A percentile compares a stretch with the other conserved stretches of the same genome.
Evolutionary conservation across 2,329 filamentous ascomycete species (phyloP).

Genomic region (Aspergillus piperis): DNA sequence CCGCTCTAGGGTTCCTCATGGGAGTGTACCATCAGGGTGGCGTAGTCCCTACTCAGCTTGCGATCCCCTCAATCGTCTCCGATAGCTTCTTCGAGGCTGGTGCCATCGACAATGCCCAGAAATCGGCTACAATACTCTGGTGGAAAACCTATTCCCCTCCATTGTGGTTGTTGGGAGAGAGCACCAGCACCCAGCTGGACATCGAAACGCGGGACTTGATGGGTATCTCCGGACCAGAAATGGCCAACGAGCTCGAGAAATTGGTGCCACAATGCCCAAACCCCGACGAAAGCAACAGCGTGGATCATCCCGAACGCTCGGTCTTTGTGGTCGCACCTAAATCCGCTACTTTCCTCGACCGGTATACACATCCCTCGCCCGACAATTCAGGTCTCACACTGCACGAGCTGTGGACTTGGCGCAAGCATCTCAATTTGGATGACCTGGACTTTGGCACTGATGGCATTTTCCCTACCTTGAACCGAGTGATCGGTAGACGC

Average conservation of each 20-base stretch:
- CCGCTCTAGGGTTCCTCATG: constrained; percentile 51
- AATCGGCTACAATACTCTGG: constrained; percentile 49
- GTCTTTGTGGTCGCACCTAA: constrained; percentile 49
- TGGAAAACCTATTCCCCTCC: constrained; percentile 59
- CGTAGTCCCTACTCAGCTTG: constrained; percentile 52
- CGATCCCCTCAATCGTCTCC: constrained; percentile 43
- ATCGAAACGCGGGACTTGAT: constrained; percentile 51
- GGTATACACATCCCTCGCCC: constrained; percentile 28
- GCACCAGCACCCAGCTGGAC: constrained; percentile 29
- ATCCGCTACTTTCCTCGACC: constrained; percentile 47
- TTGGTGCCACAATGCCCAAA: constrained; percentile 34
- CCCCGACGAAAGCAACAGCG: constrained; percentile 3
- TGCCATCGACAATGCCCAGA: constrained; percentile 8
- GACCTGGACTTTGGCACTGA: constrained; percentile 55
- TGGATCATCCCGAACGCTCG: constrained; percentile 11
- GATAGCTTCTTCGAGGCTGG: constrained; percentile 24
- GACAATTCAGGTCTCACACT: constrained; percentile 32
- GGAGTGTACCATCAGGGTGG: constrained; percentile 58
- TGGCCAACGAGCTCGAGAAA: constrained; percentile 43
- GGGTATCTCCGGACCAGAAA: constrained; percentile 46
- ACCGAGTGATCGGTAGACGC: constrained; percentile 49
- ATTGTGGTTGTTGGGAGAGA: constrained; percentile 51
- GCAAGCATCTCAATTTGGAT: constrained; percentile 53
- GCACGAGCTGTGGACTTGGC: constrained; percentile 46
- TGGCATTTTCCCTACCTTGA: constrained; percentile 48